A percentile compares a stretch with the other conserved stretches of the same genome.
Evolutionary conservation across 441 rosid genomes (phyloP).

Genomic region (California macrophylla): DNA sequence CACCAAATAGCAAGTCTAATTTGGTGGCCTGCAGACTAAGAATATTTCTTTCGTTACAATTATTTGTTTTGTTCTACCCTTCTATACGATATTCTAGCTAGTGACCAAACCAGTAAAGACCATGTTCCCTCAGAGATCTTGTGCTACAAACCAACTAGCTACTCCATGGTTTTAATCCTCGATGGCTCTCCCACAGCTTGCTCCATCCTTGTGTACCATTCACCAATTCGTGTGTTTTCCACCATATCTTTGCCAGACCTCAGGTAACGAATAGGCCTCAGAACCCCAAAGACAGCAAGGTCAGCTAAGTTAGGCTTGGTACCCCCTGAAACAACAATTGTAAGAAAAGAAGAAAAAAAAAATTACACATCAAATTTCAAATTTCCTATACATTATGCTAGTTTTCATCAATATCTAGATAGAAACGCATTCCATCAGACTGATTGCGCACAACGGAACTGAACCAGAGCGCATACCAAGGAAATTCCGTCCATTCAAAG

Average conservation of each 20-base stretch:
- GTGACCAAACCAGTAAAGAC: background rate
- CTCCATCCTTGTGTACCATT: slow-evolving; percentile 78
- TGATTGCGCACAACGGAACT: background rate
- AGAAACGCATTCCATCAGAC: background rate
- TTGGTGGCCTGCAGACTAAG: background rate
- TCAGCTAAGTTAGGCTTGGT: slow-evolving; percentile 76
- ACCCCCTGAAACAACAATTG: slow-evolving; percentile 43
- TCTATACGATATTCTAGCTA: background rate
- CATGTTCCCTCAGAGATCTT: background rate
- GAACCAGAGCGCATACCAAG: slow-evolving; percentile 15
- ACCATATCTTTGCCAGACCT: slow-evolving; percentile 83
- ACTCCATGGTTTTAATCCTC: slow-evolving; percentile 26
- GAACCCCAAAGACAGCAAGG: slow-evolving; percentile 78
- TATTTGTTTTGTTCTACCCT: background rate
- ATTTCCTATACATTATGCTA: background rate
- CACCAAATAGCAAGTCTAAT: background rate
- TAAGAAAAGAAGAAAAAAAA: no score
- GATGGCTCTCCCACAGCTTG: slow-evolving; percentile 55
- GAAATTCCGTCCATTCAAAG: slow-evolving; percentile 59
- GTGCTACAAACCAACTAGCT: background rate
- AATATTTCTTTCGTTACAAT: background rate
- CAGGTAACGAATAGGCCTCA: slow-evolving; percentile 78
- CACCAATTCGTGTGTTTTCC: slow-evolving; percentile 74
- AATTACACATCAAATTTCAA: background rate
- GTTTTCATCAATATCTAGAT: background rate